These are phyloP conservation scores for Plasmodium coatneyi DNA, from an alignment of 169 alveolate species.

Conservation along the genomic window DNA sequence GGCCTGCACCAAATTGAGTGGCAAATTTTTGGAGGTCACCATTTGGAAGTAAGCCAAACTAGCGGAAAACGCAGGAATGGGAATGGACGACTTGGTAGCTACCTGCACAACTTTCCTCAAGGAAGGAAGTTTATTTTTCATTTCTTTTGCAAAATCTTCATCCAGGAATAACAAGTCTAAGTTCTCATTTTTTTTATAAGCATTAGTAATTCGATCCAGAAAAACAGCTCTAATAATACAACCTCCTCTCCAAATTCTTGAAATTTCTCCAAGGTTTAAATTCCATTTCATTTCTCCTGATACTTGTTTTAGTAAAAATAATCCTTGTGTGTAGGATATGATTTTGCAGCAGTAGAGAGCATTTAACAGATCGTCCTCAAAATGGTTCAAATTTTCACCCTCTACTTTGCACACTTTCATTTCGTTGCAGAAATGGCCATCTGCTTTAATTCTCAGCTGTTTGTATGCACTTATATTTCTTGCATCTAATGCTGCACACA, in stretches of 20 bases:
- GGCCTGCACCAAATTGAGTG: conserved; percentile 86
- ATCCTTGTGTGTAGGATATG: conserved; percentile 88
- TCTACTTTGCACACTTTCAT: conserved; percentile 2
- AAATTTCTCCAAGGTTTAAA: conserved; percentile 79
- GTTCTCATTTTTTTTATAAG: conserved; percentile 51
- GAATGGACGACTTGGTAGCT: conserved; percentile 76
- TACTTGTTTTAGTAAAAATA: conserved; percentile 82
- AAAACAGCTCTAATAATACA: conserved; percentile 87
- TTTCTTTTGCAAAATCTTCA: conserved; percentile 51
- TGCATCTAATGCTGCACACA: conserved; percentile 87
- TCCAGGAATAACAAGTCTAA: conserved; percentile 73
- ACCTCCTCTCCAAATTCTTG: conserved; percentile 90
- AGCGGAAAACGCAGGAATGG: conserved; percentile 82
- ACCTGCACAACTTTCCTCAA: conserved; percentile 82
- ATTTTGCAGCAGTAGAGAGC: conserved; percentile 82
- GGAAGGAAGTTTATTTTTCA: conserved; percentile 71
- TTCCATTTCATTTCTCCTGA: conserved; percentile 82
- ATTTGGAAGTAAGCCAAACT: conserved; percentile 83
- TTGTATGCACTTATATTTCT: conserved; percentile 79
- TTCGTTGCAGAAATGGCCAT: conserved; percentile 12
- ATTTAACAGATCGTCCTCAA: conserved; percentile 77
- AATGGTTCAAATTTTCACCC: not conserved
- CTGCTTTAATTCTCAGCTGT: conserved; percentile 47
- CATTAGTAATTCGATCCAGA: conserved; percentile 78
- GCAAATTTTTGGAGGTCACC: conserved; percentile 78